These are phyloP conservation scores for Cladosporium sp. DNA, from an alignment of 2,329 filamentous ascomycete genomes.

Conservation along the genomic window DNA sequence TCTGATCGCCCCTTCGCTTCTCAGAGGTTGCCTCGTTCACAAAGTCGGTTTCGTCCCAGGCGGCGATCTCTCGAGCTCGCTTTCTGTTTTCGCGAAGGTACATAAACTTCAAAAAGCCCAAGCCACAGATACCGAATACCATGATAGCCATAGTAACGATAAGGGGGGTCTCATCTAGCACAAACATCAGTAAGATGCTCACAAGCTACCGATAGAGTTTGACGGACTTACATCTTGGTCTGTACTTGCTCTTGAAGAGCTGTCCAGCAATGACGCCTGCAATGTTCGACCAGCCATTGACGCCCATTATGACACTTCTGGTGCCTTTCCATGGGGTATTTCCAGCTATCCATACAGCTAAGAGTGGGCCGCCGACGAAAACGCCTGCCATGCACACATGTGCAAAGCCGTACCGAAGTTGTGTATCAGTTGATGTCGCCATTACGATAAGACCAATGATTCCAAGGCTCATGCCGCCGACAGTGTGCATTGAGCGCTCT, in stretches of 20 bases:
- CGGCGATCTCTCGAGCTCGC: background rate
- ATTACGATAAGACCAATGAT: background rate
- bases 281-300: conserved; percentile 3
- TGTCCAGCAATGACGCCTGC: background rate
- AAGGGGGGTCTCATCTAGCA: background rate
- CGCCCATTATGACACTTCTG: background rate
- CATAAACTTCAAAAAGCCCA: background rate
- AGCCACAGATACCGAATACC: background rate
- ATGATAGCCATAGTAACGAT: background rate
- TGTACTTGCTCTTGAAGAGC: conserved; percentile 1
- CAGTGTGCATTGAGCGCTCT: background rate
- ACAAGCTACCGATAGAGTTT: background rate
- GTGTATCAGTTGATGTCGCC: background rate
- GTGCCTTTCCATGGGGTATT: conserved; percentile 1
- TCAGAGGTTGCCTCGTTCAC: background rate
- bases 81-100: conserved; percentile 1
- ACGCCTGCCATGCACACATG: conserved; percentile 3
- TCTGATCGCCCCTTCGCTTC: background rate
- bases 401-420: background rate
- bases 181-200: background rate
- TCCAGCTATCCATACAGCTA: background rate
- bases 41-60: background rate
- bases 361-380: background rate
- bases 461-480: background rate
- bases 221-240: background rate